phyloP scores from a whole-genome alignment of 108 stramenopile species.

The Fragilariopsis cylindrus region DNA sequence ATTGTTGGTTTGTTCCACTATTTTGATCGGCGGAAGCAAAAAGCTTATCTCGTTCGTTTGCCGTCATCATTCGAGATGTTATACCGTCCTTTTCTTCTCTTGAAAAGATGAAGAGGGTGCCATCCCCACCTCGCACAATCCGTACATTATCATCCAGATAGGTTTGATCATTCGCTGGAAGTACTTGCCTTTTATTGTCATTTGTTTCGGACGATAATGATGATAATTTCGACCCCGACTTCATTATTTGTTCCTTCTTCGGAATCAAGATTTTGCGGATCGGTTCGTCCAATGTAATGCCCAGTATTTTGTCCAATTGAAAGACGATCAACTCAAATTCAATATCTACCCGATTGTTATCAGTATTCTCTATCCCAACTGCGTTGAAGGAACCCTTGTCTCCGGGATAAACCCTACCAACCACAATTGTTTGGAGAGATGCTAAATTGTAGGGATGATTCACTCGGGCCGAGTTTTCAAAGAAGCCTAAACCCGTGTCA shows the following conservation, averaged over 20 bases:
- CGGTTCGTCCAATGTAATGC: background rate
- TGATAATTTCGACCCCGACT: too few species aligned
- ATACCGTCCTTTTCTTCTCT: slow-evolving; percentile 36
- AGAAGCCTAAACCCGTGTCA: background rate
- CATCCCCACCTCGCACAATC: slow-evolving; percentile 32
- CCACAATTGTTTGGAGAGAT: background rate
- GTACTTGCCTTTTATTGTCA: slow-evolving; percentile 1
- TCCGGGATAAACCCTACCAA: background rate
- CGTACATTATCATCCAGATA: slow-evolving; percentile 36
- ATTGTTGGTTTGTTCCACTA: background rate
- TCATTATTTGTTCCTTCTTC: background rate
- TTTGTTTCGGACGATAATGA: background rate
- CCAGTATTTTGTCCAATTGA: background rate
- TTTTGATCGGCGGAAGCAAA: background rate
- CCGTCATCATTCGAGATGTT: slow-evolving; percentile 3
- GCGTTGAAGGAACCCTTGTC: background rate
- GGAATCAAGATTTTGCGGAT: slow-evolving; percentile 12
- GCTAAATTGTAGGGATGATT: background rate
- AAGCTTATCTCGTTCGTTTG: background rate
- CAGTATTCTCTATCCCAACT: background rate
- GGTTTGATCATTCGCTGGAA: slow-evolving; percentile 30
- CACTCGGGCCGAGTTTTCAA: slow-evolving; percentile 5
- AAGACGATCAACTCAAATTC: slow-evolving; percentile 9
- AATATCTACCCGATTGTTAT: slow-evolving; percentile 17
- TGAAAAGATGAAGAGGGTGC: slow-evolving; percentile 17